These are phyloP conservation scores for Macadamia tetraphylla DNA, from an alignment of 164 flowering plant species.

Conservation along the genomic window DNA sequence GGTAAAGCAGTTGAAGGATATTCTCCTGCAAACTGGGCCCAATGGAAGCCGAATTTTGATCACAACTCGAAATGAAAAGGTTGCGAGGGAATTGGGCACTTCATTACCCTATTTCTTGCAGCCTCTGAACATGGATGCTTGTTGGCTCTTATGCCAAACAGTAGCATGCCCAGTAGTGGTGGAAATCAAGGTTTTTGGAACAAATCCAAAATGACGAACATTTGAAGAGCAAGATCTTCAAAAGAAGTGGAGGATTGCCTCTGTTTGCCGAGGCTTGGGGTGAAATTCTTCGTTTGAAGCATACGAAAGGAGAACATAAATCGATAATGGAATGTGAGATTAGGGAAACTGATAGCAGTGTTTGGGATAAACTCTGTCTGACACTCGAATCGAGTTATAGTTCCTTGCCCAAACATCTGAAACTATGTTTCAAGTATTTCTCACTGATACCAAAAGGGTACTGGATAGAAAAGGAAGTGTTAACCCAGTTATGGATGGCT, in stretches of 20 bases:
- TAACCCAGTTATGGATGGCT: slow-evolving; percentile 1
- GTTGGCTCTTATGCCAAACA: neutral
- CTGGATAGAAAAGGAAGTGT: neutral
- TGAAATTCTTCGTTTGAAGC: neutral
- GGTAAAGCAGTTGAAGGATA: neutral
- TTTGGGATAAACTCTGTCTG: neutral
- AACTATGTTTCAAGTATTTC: neutral
- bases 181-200: too few relatives aligned
- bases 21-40: neutral
- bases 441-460: neutral
- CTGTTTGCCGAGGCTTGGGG: neutral
- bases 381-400: neutral
- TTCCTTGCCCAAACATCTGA: neutral
- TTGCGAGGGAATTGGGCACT: neutral
- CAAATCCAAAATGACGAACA: too few relatives aligned
- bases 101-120: neutral
- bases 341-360: neutral
- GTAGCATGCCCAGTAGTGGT: neutral
- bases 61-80: neutral
- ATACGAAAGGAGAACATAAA: neutral
- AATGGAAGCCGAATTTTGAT: neutral
- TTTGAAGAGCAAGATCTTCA: neutral
- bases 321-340: neutral
- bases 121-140: neutral
- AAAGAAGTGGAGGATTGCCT: neutral